Evolutionary conservation across 148 eudicot genomes (phyloP).

Genomic region (Silene conica): DNA sequence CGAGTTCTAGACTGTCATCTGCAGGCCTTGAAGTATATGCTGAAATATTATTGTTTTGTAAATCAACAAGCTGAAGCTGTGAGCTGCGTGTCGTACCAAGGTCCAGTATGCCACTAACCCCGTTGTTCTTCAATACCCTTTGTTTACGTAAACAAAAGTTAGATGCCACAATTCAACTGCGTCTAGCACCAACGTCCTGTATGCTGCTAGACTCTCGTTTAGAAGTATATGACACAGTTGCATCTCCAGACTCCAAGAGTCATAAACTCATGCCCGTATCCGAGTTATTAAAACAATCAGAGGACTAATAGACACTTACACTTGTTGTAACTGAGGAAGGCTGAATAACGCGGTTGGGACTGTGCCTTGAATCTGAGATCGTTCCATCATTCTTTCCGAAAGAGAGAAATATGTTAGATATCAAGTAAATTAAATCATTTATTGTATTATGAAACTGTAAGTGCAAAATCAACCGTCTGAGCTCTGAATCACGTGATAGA

Average conservation of each 20-base stretch:
- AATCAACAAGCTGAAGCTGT: constrained; percentile 49
- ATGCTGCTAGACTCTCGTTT: neutral
- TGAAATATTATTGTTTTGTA: constrained; percentile 48
- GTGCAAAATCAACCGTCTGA: too few species aligned
- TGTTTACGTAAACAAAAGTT: neutral
- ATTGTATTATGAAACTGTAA: too few species aligned
- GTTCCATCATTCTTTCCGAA: constrained; percentile 44
- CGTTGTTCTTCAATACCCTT: constrained; percentile 44
- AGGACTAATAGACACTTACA: constrained; percentile 38
- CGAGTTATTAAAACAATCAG: too few species aligned
- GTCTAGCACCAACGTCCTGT: neutral
- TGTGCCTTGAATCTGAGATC: constrained; percentile 36
- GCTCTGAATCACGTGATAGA: too few species aligned
- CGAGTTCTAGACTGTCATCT: constrained; percentile 10
- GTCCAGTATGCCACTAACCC: constrained; percentile 51
- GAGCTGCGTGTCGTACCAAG: constrained; percentile 45
- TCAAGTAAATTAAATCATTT: too few species aligned
- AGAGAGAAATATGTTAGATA: too few species aligned
- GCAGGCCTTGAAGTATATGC: constrained; percentile 19
- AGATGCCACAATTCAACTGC: neutral
- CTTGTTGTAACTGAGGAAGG: constrained; percentile 50
- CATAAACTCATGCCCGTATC: too few species aligned
- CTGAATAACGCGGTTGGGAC: constrained; percentile 45
- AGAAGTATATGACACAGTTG: neutral
- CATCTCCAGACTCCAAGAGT: too few species aligned